phyloP scores from a whole-genome alignment of 1,139 yeast species.

The Pichia sp. region DNA sequence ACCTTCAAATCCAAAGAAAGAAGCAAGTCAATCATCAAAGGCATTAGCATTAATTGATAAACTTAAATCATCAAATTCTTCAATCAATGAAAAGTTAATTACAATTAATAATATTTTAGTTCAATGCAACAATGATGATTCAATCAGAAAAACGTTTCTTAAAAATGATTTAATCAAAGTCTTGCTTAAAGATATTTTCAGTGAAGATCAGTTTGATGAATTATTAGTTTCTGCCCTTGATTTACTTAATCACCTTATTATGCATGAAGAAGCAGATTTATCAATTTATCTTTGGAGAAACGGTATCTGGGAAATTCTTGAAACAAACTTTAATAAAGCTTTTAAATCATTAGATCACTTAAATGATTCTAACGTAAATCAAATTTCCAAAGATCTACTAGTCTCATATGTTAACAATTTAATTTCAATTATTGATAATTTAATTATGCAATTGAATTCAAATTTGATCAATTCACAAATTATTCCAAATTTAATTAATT shows the following conservation, averaged over 20 bases:
- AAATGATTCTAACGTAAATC: slow-evolving; percentile 28
- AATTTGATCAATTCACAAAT: slow-evolving; percentile 49
- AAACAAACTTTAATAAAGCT: slow-evolving; percentile 44
- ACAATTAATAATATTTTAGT: slow-evolving; percentile 60
- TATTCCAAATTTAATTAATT: slow-evolving; percentile 34
- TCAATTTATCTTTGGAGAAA: slow-evolving; percentile 72
- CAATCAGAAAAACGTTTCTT: slow-evolving; percentile 52
- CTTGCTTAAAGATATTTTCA: slow-evolving; percentile 32
- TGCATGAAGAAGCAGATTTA: slow-evolving; percentile 88
- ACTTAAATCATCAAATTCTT: slow-evolving; percentile 38
- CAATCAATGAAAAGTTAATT: slow-evolving; percentile 69
- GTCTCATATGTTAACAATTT: slow-evolving; percentile 62
- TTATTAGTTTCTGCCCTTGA: slow-evolving; percentile 78
- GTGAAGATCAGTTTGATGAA: slow-evolving; percentile 33
- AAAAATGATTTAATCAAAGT: slow-evolving; percentile 65
- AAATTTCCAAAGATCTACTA: slow-evolving; percentile 43
- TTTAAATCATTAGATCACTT: slow-evolving; percentile 42
- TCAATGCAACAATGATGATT: slow-evolving; percentile 11
- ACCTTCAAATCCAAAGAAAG: slow-evolving; percentile 36
- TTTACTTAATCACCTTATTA: slow-evolving; percentile 65
- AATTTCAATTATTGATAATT: slow-evolving; percentile 58
- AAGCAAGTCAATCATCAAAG: slow-evolving; percentile 44
- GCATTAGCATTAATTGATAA: slow-evolving; percentile 64
- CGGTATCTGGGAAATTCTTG: slow-evolving; percentile 61
- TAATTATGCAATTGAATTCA: slow-evolving; percentile 55